These are phyloP conservation scores for Pichia ethanolica DNA, from an alignment of 805 yeast species.

Conservation along the genomic window DNA sequence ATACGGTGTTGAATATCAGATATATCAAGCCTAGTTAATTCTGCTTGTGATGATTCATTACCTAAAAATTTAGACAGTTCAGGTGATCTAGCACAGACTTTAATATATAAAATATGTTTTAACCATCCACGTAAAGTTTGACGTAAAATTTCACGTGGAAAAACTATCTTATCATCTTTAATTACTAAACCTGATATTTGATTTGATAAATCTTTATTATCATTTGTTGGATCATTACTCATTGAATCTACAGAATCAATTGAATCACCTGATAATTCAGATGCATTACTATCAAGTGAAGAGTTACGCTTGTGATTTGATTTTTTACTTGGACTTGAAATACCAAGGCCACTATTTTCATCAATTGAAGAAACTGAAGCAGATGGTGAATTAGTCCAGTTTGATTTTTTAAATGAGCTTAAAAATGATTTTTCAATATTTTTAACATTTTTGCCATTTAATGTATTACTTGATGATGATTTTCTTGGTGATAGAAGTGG, in stretches of 20 bases:
- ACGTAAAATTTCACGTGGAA: conserved; percentile 71
- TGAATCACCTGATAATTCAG: not conserved
- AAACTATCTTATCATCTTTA: conserved; percentile 15
- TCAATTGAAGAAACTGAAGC: conserved; percentile 5
- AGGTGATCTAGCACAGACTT: conserved; percentile 47
- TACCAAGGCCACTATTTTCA: conserved; percentile 14
- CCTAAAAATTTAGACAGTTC: conserved; percentile 46
- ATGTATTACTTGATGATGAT: not conserved
- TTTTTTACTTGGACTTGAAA: not conserved
- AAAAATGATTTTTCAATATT: conserved; percentile 7
- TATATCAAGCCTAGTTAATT: conserved; percentile 35
- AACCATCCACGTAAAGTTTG: conserved; percentile 72
- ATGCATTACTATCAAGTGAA: not conserved
- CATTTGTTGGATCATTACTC: not conserved
- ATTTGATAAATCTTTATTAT: not conserved
- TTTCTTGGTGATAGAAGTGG: not conserved
- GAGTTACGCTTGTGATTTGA: not conserved
- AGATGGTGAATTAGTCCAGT: not conserved
- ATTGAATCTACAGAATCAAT: conserved; percentile 4
- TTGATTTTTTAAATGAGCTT: conserved; percentile 3
- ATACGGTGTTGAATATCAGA: conserved; percentile 53
- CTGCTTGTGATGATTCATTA: conserved; percentile 27
- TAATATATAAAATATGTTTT: conserved; percentile 41
- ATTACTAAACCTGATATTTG: not conserved
- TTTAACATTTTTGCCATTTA: not conserved